A percentile compares a stretch with the other conserved stretches of the same genome.
phyloP scores from a whole-genome alignment of 768 basidiomycete genomes.

The Basidioascus undulatus region DNA sequence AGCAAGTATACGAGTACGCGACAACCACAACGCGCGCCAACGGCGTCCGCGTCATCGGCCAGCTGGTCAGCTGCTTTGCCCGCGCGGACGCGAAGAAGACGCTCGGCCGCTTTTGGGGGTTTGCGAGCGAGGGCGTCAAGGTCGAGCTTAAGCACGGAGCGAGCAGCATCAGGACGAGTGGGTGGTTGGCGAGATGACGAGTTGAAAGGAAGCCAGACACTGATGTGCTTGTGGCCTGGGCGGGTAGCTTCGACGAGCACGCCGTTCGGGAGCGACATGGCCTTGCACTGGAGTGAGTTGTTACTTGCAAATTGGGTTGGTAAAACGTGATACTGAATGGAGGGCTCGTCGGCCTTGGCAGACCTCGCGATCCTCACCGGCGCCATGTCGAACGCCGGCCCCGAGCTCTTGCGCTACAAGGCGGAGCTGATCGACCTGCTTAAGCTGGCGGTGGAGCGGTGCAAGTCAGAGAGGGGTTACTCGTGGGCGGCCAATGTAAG shows the following conservation, averaged over 20 bases:
- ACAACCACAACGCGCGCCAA: slow-evolving; percentile 78
- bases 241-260: slow-evolving; percentile 31
- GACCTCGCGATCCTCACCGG: slow-evolving; percentile 54
- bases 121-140: slow-evolving; percentile 65
- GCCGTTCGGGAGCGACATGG: slow-evolving; percentile 25
- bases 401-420: slow-evolving; percentile 44
- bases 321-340: background rate
- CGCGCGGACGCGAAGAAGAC: slow-evolving; percentile 51
- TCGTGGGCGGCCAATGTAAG: slow-evolving; percentile 59
- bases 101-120: slow-evolving; percentile 52
- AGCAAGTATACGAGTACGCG: slow-evolving; percentile 61
- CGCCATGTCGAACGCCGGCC: slow-evolving; percentile 61
- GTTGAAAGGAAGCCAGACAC: too few species aligned
- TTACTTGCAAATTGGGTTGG: background rate
- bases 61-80: slow-evolving; percentile 62
- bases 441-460: slow-evolving; percentile 38
- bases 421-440: slow-evolving; percentile 37
- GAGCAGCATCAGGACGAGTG: slow-evolving; percentile 52
- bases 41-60: slow-evolving; percentile 70
- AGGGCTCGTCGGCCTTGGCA: slow-evolving; percentile 15
- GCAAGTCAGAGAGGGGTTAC: slow-evolving; percentile 56
- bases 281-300: slow-evolving; percentile 59
- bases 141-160: slow-evolving; percentile 38
- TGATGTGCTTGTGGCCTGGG: too few species aligned
- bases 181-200: too few species aligned